These are phyloP conservation scores for Ceratobasidium sp. DNA, from an alignment of 1,284 basidiomycete species.

Conservation along the genomic window DNA sequence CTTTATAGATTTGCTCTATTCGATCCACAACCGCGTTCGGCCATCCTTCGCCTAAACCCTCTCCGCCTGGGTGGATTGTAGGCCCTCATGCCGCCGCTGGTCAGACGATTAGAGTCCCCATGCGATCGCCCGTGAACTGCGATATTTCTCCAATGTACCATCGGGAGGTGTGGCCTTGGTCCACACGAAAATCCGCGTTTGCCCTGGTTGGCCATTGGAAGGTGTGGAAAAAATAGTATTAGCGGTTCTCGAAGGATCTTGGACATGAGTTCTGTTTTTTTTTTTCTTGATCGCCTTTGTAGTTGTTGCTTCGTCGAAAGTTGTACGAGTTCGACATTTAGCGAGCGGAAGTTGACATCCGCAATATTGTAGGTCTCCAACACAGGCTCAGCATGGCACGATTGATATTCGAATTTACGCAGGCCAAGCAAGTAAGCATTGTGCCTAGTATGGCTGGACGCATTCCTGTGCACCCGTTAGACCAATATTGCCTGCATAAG, in stretches of 20 bases:
- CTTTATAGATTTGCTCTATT: constrained; percentile 30
- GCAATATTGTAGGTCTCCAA: not conserved
- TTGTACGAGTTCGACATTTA: constrained; percentile 35
- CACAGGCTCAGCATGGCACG: too few species aligned
- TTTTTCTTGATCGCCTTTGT: constrained; percentile 16
- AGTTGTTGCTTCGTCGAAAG: constrained; percentile 40
- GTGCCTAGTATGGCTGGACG: not conserved
- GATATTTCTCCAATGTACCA: constrained; percentile 38
- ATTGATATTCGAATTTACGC: not conserved
- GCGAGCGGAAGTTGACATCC: not conserved
- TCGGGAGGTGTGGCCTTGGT: constrained; percentile 34
- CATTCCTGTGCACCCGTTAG: not conserved
- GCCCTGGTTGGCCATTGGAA: constrained; percentile 27
- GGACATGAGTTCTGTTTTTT: constrained; percentile 40
- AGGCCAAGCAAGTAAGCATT: not conserved
- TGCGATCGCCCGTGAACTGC: constrained; percentile 37
- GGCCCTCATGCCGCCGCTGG: constrained; percentile 30
- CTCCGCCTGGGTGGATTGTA: constrained; percentile 35
- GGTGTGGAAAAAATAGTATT: constrained; percentile 40
- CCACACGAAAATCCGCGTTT: constrained; percentile 40
- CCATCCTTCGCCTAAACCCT: constrained; percentile 41
- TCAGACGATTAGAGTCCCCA: constrained; percentile 33
- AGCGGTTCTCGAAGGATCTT: constrained; percentile 36
- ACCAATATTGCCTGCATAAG: too few species aligned
- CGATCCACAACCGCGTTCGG: constrained; percentile 34